Percentiles rank a stretch among this genome's conserved stretches.
These are phyloP conservation scores for Fusarium robinianum DNA, from an alignment of 2,329 filamentous ascomycete genomes.

Conservation along the genomic window DNA sequence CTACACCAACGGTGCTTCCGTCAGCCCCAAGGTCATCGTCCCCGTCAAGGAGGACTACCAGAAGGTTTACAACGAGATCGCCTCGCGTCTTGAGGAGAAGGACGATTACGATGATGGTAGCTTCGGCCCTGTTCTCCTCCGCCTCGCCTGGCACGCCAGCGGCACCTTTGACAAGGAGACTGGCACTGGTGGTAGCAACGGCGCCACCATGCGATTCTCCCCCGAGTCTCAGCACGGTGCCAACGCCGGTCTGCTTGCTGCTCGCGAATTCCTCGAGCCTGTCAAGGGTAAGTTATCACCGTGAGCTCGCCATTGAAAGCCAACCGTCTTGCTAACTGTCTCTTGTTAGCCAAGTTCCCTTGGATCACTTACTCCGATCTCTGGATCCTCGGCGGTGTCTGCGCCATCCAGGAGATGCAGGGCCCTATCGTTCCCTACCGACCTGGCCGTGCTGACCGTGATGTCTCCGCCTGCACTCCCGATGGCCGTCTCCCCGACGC, in stretches of 20 bases:
- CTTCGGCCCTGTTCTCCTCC: conserved; percentile 88
- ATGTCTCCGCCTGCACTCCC: conserved; percentile 84
- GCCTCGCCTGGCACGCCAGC: conserved; percentile 91
- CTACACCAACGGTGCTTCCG: conserved; percentile 60
- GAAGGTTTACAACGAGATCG: conserved; percentile 90
- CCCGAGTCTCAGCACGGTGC: conserved; percentile 90
- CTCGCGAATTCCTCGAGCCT: conserved; percentile 91
- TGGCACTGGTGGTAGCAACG: conserved; percentile 89
- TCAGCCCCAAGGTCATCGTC: conserved; percentile 63
- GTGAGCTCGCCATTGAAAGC: not conserved
- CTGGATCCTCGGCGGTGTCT: conserved; percentile 88
- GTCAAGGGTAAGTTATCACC: conserved; percentile 69
- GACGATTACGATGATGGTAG: conserved; percentile 96
- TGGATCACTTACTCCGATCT: conserved; percentile 98
- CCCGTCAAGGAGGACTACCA: conserved; percentile 90
- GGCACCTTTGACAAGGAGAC: conserved; percentile 92
- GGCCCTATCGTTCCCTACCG: conserved; percentile 87
- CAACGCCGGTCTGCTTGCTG: conserved; percentile 85
- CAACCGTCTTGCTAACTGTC: conserved; percentile 13
- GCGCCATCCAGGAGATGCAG: conserved; percentile 92
- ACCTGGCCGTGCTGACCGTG: conserved; percentile 80
- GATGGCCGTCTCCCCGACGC: conserved; percentile 87
- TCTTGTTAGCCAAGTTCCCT: conserved; percentile 68
- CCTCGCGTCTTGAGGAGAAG: conserved; percentile 78
- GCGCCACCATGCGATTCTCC: conserved; percentile 93